These are phyloP conservation scores for Fusarium oxysporum DNA, from an alignment of 2,329 filamentous ascomycete genomes.

Conservation along the genomic window DNA sequence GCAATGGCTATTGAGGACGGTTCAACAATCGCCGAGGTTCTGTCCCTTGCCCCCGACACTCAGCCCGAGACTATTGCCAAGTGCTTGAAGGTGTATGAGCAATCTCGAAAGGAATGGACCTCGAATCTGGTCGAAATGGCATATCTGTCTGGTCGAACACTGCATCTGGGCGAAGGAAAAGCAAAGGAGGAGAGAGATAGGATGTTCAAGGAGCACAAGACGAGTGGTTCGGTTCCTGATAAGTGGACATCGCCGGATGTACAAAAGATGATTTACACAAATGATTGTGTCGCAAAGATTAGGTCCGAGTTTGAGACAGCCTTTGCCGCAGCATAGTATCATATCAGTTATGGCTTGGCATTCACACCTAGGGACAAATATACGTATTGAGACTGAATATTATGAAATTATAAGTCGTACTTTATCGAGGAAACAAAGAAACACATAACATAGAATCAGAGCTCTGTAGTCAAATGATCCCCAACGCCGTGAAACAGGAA, in stretches of 20 bases:
- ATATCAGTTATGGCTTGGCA: neutral
- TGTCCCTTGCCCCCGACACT: conserved; percentile 37
- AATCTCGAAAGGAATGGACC: conserved; percentile 45
- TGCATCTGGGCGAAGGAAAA: conserved; percentile 69
- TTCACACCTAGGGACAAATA: neutral
- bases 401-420: conserved; percentile 37
- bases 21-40: conserved; percentile 51
- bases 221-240: conserved; percentile 67
- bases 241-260: conserved; percentile 79
- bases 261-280: conserved; percentile 73
- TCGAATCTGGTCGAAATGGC: conserved; percentile 44
- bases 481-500: conserved; percentile 40
- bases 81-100: conserved; percentile 43
- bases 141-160: conserved; percentile 56
- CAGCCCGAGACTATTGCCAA: conserved; percentile 41
- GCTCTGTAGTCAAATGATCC: conserved; percentile 20
- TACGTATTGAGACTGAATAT: conserved; percentile 15
- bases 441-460: conserved; percentile 22
- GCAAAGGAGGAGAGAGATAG: conserved; percentile 69
- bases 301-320: conserved; percentile 40
- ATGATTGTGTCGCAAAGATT: conserved; percentile 67
- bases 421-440: conserved; percentile 37
- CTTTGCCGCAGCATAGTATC: conserved; percentile 34
- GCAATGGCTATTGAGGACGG: conserved; percentile 77
- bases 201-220: conserved; percentile 64